These are phyloP conservation scores for Candida piceae DNA, from an alignment of 805 yeast genomes.

Conservation along the genomic window DNA sequence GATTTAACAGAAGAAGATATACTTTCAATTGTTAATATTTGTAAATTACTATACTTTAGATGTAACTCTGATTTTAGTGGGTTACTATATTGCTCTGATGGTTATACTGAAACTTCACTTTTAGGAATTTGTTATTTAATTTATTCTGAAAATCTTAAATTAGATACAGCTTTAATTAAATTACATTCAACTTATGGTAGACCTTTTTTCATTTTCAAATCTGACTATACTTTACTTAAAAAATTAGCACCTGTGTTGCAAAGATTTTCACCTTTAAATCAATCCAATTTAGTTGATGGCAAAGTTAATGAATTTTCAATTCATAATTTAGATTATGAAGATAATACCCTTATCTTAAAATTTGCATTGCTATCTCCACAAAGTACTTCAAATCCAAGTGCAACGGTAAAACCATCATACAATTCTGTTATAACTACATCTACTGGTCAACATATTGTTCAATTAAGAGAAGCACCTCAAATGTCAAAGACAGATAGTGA, in stretches of 20 bases:
- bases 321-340: conserved; percentile 15
- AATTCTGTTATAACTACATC: conserved; percentile 20
- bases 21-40: conserved; percentile 57
- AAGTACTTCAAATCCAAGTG: neutral
- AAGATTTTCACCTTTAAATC: conserved; percentile 48
- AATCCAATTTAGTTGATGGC: neutral
- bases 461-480: conserved; percentile 17
- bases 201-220: conserved; percentile 78
- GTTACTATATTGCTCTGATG: conserved; percentile 78
- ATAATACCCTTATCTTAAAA: conserved; percentile 16
- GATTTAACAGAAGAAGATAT: conserved; percentile 60
- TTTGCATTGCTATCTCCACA: conserved; percentile 20
- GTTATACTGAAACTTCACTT: conserved; percentile 88
- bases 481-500: neutral
- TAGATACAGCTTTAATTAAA: conserved; percentile 62
- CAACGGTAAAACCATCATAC: conserved; percentile 8
- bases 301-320: neutral
- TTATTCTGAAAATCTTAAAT: conserved; percentile 53
- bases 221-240: conserved; percentile 62
- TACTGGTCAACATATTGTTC: conserved; percentile 29
- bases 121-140: conserved; percentile 65
- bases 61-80: conserved; percentile 35
- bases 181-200: conserved; percentile 62
- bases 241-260: conserved; percentile 61
- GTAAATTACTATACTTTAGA: conserved; percentile 56